These are phyloP conservation scores for Ascomycota sp. DNA, from an alignment of 2,329 filamentous ascomycete species.

Conservation along the genomic window DNA sequence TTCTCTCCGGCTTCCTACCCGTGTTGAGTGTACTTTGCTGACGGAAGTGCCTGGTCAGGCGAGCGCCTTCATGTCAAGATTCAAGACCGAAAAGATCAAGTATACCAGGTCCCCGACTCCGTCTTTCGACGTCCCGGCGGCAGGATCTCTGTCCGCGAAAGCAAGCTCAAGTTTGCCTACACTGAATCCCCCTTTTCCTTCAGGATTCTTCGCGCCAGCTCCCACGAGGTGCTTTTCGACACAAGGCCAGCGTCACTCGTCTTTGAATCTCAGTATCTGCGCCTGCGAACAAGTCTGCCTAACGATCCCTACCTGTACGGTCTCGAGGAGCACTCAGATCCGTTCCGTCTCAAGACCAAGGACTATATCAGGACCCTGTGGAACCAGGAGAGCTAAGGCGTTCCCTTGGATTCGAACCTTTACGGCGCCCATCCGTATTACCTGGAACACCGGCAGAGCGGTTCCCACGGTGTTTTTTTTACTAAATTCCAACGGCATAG, in stretches of 20 bases:
- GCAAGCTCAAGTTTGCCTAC: slow-evolving; percentile 26
- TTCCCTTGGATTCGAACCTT: slow-evolving; percentile 44
- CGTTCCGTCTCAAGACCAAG: slow-evolving; percentile 45
- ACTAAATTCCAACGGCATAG: slow-evolving; percentile 58
- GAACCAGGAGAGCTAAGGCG: slow-evolving; percentile 44
- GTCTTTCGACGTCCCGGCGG: slow-evolving; percentile 35
- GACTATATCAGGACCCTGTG: slow-evolving; percentile 44
- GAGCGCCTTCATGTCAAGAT: slow-evolving; percentile 57
- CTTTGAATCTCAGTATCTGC: slow-evolving; percentile 62
- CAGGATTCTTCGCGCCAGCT: slow-evolving; percentile 24
- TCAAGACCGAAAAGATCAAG: slow-evolving; percentile 45
- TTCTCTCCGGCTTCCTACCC: no score
- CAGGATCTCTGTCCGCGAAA: slow-evolving; percentile 6
- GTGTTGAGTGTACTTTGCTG: slow-evolving; percentile 11
- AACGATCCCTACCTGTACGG: slow-evolving; percentile 54
- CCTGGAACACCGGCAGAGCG: slow-evolving; percentile 28
- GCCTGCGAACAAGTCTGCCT: slow-evolving; percentile 50
- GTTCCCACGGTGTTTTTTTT: slow-evolving; percentile 57
- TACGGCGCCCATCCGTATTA: slow-evolving; percentile 67
- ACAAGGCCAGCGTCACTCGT: slow-evolving; percentile 45
- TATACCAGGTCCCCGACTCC: slow-evolving; percentile 54
- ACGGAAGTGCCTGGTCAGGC: slow-evolving; percentile 17
- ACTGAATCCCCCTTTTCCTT: slow-evolving; percentile 43
- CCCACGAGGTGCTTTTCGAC: slow-evolving; percentile 41
- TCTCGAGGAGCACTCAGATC: slow-evolving; percentile 57